A percentile compares a stretch with the other conserved stretches of the same genome.
Conservation (phyloP, 495 filamentous ascomycete genomes). For the Chaetomium tenue region DNA sequence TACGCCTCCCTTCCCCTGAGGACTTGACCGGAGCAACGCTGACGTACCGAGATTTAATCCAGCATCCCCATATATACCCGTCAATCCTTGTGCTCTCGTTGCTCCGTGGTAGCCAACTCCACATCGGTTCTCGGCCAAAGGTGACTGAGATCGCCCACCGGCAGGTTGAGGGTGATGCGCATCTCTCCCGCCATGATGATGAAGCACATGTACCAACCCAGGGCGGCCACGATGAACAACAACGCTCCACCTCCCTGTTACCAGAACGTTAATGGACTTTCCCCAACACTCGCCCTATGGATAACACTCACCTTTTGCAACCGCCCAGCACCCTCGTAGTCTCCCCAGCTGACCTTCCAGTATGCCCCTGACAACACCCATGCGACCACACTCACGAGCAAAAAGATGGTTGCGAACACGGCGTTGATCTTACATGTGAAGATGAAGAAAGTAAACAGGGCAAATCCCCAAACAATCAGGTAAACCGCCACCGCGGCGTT, state of each 20-base stretch:
- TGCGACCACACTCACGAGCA: slow-evolving; percentile 47
- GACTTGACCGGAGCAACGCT: too few species aligned
- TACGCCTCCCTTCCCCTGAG: too few species aligned
- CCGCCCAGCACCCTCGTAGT: slow-evolving; percentile 43
- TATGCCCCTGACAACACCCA: slow-evolving; percentile 53
- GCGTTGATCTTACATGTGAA: slow-evolving; percentile 56
- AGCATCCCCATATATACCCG: not conserved
- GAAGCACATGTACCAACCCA: slow-evolving; percentile 58
- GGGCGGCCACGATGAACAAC: slow-evolving; percentile 49
- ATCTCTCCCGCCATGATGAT: slow-evolving; percentile 57
- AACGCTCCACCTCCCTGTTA: slow-evolving; percentile 44
- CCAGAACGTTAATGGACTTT: slow-evolving; percentile 24
- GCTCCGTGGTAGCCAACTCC: slow-evolving; percentile 40
- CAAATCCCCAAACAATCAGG: slow-evolving; percentile 57
- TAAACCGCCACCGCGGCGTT: slow-evolving; percentile 52
- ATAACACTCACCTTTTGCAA: slow-evolving; percentile 46
- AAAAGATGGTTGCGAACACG: slow-evolving; percentile 54
- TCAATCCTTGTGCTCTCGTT: slow-evolving; percentile 30
- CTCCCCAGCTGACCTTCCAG: slow-evolving; percentile 48
- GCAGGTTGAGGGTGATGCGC: slow-evolving; percentile 53
- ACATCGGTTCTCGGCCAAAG: slow-evolving; percentile 54
- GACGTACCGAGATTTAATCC: too few species aligned
- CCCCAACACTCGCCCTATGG: too few species aligned
- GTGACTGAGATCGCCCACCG: slow-evolving; percentile 54
- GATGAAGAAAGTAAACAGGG: slow-evolving; percentile 55